These are phyloP conservation scores for Citrus sp. DNA, from an alignment of 345 rosid species.

Conservation along the genomic window DNA sequence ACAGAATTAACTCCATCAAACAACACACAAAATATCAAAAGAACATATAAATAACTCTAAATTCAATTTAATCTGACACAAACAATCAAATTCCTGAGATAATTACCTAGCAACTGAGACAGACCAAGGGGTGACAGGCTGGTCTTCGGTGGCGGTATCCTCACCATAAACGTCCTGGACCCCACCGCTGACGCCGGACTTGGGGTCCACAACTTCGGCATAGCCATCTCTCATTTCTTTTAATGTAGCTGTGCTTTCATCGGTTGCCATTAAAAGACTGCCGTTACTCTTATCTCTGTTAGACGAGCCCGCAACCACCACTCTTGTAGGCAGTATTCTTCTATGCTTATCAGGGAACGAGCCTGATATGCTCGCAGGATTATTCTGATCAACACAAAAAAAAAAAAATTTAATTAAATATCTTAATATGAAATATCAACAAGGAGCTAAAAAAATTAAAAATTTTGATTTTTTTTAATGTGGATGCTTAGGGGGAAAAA, in stretches of 20 bases:
- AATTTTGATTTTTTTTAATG: neutral
- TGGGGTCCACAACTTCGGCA: constrained; percentile 43
- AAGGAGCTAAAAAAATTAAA: neutral
- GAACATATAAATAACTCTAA: neutral
- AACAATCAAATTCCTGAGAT: neutral
- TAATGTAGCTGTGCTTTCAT: constrained; percentile 10
- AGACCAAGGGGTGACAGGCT: constrained; percentile 81
- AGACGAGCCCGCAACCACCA: constrained; percentile 32
- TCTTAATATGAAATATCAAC: too few species aligned
- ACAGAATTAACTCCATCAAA: neutral
- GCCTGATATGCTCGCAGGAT: constrained; percentile 35
- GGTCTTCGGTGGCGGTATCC: constrained; percentile 68
- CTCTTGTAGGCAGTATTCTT: constrained; percentile 35
- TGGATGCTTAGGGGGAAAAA: neutral
- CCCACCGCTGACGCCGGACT: constrained; percentile 47
- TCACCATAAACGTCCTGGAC: constrained; percentile 66
- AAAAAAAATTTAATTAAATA: neutral
- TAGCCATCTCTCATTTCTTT: constrained; percentile 32
- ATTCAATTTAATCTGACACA: neutral
- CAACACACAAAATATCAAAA: neutral
- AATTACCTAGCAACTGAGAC: constrained; percentile 73
- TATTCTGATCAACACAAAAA: constrained; percentile 32
- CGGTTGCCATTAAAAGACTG: constrained; percentile 43
- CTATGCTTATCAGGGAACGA: constrained; percentile 36
- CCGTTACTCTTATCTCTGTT: constrained; percentile 35